Evolutionary conservation across 192 early-diverging fungal genomes (phyloP).

Genomic region (Dissophora ornata): DNA sequence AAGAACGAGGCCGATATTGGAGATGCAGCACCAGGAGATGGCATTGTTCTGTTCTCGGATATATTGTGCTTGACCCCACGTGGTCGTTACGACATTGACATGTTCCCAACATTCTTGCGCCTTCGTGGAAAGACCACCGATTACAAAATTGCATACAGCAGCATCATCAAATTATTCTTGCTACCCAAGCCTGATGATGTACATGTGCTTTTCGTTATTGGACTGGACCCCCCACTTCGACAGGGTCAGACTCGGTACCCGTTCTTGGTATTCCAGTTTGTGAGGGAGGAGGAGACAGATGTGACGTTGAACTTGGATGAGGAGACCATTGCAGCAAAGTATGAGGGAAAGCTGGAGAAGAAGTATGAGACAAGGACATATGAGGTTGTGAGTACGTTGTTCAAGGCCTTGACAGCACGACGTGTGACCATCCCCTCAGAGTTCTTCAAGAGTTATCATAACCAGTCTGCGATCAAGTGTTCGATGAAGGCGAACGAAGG

Average conservation of each 20-base stretch:
- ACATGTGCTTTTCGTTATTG: conserved; percentile 93
- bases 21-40: conserved; percentile 84
- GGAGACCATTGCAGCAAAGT: conserved; percentile 74
- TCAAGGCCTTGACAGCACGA: conserved; percentile 83
- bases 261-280: conserved; percentile 96
- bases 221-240: conserved; percentile 94
- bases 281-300: conserved; percentile 90
- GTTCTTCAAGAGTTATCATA: conserved; percentile 74
- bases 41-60: conserved; percentile 90
- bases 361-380: conserved; percentile 89
- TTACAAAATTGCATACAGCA: conserved; percentile 93
- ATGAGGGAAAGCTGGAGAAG: conserved; percentile 80
- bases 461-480: conserved; percentile 87
- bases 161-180: conserved; percentile 86
- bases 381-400: conserved; percentile 87
- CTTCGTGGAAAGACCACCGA: conserved; percentile 98
- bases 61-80: conserved; percentile 92
- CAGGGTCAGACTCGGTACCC: conserved; percentile 98
- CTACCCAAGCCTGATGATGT: conserved; percentile 94
- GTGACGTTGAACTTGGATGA: conserved; percentile 85
- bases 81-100: conserved; percentile 96
- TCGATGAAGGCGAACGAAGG: conserved; percentile 98
- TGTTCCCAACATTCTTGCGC: conserved; percentile 91
- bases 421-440: conserved; percentile 77
- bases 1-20: conserved; percentile 91